Evolutionary conservation across 345 rosid genomes (phyloP), one percentile per base, ranked within the genome.

Genomic region (Abelmoschus esculentus): DNA sequence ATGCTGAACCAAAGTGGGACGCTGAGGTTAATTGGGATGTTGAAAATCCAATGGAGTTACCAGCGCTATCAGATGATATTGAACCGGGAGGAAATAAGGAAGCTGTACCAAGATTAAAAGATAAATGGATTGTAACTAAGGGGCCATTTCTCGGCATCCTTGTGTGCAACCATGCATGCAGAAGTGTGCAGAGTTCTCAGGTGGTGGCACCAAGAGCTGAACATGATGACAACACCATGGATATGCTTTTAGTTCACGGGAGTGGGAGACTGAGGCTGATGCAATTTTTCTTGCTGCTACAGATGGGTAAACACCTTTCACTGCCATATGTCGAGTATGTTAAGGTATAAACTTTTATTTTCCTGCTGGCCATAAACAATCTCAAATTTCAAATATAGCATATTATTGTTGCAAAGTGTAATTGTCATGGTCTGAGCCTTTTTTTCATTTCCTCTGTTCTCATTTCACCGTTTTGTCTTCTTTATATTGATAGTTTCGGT

Each of bases 1-100:
- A 95, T 80, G 80, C 96, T 32, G 99, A 85, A 76, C 99, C 99
- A 18, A 95, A 84, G 81, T 90, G 99, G 99, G 98, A 91, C 74
- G 10, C 79, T 4, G 96, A 90, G 52, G 83, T 89, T 72, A 81
- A 83, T 70, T 95, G 98, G 96, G 96, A 84, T 69, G 82, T 76
- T 29, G 96, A 91, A 72, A 87, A 88, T 72, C 87, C 91, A 14
- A 91, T 95, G 58, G 93, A 90, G 80, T 85, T 95, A 75, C 98
- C 93, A 3, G 93, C 93, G 26, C 96, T 91, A 34, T 74, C 86
- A 1, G 96, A 87, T 70, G 92, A 88, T 77, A 66, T 79, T 55
- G 98, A 89, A 75, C 71, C 86, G 44, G 90, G 86, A 63, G 73
- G 70, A 71, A 83, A 83, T 73, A 83, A 73, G 75, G 92, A 85